Evolutionary conservation across 2,329 filamentous ascomycete genomes (phyloP).

Genomic region (Ascochyta viciae-villosae): DNA sequence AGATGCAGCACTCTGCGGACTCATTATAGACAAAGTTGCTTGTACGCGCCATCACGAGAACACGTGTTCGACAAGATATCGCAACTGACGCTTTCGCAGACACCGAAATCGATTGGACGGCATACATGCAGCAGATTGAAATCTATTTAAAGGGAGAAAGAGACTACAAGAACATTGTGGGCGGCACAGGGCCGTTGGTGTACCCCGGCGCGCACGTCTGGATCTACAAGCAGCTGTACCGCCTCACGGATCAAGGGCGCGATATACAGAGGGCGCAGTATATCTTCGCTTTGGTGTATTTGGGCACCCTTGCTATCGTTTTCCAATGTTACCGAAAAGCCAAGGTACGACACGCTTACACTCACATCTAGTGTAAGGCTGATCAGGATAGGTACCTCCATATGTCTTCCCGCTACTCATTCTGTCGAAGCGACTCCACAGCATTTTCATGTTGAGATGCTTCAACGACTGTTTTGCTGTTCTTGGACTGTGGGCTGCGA

Average conservation of each 20-base stretch:
- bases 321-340: constrained; percentile 82
- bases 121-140: constrained; percentile 93
- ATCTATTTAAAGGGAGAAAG: constrained; percentile 84
- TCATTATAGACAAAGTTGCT: constrained; percentile 81
- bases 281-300: constrained; percentile 81
- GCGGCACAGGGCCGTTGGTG: constrained; percentile 89
- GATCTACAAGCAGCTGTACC: constrained; percentile 81
- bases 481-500: constrained; percentile 81
- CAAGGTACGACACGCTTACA: constrained; percentile 59
- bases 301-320: constrained; percentile 76
- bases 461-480: constrained; percentile 96
- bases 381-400: constrained; percentile 69
- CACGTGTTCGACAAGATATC: constrained; percentile 30
- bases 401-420: constrained; percentile 87
- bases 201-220: constrained; percentile 96
- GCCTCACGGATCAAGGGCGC: constrained; percentile 75
- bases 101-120: constrained; percentile 97
- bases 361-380: background rate
- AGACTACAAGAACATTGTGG: constrained; percentile 85
- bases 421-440: constrained; percentile 90
- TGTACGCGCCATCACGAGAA: constrained; percentile 64
- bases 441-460: constrained; percentile 87
- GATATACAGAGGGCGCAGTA: constrained; percentile 83
- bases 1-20: constrained; percentile 74
- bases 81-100: constrained; percentile 61